A percentile compares a stretch with the other conserved stretches of the same genome.
Evolutionary conservation across 306 rosid species (phyloP).

Genomic region (Rosa lucieae): DNA sequence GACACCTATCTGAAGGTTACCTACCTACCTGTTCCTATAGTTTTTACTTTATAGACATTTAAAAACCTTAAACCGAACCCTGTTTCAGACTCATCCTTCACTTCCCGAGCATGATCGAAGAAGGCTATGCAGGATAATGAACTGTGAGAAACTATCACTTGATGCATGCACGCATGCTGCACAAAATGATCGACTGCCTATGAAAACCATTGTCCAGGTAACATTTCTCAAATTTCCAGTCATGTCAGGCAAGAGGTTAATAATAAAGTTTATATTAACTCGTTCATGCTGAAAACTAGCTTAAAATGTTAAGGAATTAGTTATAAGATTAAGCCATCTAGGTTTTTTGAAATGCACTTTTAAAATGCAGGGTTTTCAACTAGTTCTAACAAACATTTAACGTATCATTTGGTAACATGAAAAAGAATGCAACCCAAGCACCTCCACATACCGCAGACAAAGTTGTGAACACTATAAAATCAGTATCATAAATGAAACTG

Average conservation of each 20-base stretch:
- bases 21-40: conserved; percentile 21
- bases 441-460: neutral
- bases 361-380: neutral
- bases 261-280: neutral
- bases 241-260: neutral
- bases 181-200: conserved; percentile 91
- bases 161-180: conserved; percentile 94
- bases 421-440: conserved; percentile 14
- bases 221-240: conserved; percentile 20
- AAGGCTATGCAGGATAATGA: conserved; percentile 89
- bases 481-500: neutral
- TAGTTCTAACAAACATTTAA: neutral
- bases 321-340: neutral
- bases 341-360: neutral
- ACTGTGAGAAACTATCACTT: conserved; percentile 81
- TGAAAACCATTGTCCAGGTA: conserved; percentile 86
- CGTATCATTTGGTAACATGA: neutral
- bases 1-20: conserved; percentile 86
- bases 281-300: neutral
- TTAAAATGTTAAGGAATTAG: neutral
- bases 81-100: conserved; percentile 68
- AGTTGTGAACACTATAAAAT: too few relatives aligned
- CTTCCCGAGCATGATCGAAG: conserved; percentile 75
- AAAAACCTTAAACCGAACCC: conserved; percentile 19
- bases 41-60: conserved; percentile 21